Evolutionary conservation across 116 monocot genomes (phyloP).

Genomic region (Trichopus zeylanicus): DNA sequence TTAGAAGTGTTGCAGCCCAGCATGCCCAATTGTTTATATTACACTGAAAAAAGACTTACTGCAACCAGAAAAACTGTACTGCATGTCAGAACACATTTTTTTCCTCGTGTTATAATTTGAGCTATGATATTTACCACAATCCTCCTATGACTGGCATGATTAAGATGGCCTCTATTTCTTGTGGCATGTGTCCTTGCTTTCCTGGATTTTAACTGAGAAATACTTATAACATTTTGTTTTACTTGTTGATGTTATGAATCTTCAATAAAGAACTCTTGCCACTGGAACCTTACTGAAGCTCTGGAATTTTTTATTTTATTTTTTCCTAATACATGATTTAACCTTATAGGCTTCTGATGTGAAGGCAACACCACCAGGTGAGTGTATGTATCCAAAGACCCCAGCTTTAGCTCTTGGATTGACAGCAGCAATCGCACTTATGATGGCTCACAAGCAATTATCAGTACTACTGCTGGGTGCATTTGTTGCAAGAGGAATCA

Average conservation of each 20-base stretch:
- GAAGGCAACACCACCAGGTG: constrained; percentile 22
- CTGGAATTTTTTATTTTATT: neutral
- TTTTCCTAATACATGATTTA: neutral
- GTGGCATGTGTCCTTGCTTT: too few species aligned
- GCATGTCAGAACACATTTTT: too few species aligned
- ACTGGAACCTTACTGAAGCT: neutral
- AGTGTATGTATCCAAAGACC: constrained; percentile 71
- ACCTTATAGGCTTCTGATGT: constrained; percentile 66
- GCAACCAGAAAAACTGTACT: too few species aligned
- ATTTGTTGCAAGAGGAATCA: constrained; percentile 72
- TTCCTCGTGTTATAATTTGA: too few species aligned
- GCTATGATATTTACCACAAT: too few species aligned
- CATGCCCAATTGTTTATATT: too few species aligned
- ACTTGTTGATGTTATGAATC: neutral
- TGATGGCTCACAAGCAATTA: constrained; percentile 79
- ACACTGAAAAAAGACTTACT: too few species aligned
- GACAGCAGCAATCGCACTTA: constrained; percentile 53
- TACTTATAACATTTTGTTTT: neutral
- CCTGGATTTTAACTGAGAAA: neutral
- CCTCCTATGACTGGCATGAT: too few species aligned
- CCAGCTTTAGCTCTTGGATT: constrained; percentile 69
- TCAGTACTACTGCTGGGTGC: constrained; percentile 65
- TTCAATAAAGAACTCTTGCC: neutral
- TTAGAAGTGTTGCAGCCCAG: too few species aligned
- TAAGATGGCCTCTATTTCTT: too few species aligned